Evolutionary conservation across 129 eudicot genomes (phyloP), one percentile per base, ranked within the genome.

Genomic region (Arctium lappa): DNA sequence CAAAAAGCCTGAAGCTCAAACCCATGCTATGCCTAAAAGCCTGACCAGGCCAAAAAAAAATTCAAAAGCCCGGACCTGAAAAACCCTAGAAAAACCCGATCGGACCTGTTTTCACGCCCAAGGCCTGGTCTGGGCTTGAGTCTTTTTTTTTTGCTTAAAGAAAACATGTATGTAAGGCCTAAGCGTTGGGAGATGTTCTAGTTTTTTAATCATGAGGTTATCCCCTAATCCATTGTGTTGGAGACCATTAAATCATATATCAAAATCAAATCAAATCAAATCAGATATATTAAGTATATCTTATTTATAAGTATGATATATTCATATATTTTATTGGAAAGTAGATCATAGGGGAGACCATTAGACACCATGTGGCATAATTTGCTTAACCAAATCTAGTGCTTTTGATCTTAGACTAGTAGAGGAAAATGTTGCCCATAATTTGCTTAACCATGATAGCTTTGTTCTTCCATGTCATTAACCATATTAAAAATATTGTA

Each of bases 171-270:
- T 5, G 6, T 22, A 53, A 53, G 5, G 22, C 22, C 1, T 12
- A 78, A 78, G 2, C 66, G 3, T n/a, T 60, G 34, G 80, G 56
- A 18, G 72, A 60, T 36, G 80, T 22, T 77, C 16, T 53, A 77
- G 80, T n/a, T 8, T 46, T 60, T 60, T 60, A 16, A 60, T 77
- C 6, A 63, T 22, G 37, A 38, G 34, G 38, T 18, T 63, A 27
- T 12, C 37, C 71, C 69, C 31, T 56, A 4, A 56, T 56, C 3
- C 8, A 42, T 42, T 8, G 65, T 15, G 5, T 76, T 32, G 11
- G 9, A 13, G 36, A 16, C 69, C 15, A 22, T 22, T 22, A 22
- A 22, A 53, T 42, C 10, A 42, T 11, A 42, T 11, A 42, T 6
- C 27, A 56, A 15, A n/a, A 22, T 22, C 27, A 22, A 56, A 56